phyloP scores from a whole-genome alignment of 768 basidiomycete genomes.

The Candolleomyces eurysporus region DNA sequence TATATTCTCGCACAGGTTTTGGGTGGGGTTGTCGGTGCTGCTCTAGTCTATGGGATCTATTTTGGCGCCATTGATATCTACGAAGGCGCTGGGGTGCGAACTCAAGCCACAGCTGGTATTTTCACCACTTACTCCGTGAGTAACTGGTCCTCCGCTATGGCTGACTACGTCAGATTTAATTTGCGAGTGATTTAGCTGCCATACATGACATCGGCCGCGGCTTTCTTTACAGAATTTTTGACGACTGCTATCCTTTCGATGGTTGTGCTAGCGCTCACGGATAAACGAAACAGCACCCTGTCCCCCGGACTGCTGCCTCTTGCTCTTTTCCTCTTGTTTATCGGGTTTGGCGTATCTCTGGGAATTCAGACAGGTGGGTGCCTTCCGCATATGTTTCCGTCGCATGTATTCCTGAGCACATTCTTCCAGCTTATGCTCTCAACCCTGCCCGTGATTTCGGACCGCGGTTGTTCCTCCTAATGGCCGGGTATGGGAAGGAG shows the following conservation, averaged over 20 bases:
- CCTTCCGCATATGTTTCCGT: neutral
- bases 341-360: conserved; percentile 57
- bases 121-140: conserved; percentile 64
- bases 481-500: conserved; percentile 65
- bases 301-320: conserved; percentile 49
- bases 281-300: conserved; percentile 49
- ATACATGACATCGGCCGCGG: conserved; percentile 40
- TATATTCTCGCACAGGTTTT: conserved; percentile 51
- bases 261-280: conserved; percentile 50
- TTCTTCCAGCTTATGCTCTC: conserved; percentile 48
- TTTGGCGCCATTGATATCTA: conserved; percentile 64
- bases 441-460: conserved; percentile 76
- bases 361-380: conserved; percentile 58
- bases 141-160: conserved; percentile 1
- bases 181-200: conserved; percentile 21
- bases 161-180: neutral
- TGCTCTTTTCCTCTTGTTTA: conserved; percentile 51
- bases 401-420: neutral
- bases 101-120: conserved; percentile 53
- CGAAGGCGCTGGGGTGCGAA: conserved; percentile 59
- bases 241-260: conserved; percentile 54
- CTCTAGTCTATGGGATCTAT: conserved; percentile 61
- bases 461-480: conserved; percentile 63
- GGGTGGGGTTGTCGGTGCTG: conserved; percentile 58
- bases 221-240: conserved; percentile 52